These are phyloP conservation scores for Austroboletus novae-zelandiae DNA, from an alignment of 1,284 basidiomycete species.

Conservation along the genomic window DNA sequence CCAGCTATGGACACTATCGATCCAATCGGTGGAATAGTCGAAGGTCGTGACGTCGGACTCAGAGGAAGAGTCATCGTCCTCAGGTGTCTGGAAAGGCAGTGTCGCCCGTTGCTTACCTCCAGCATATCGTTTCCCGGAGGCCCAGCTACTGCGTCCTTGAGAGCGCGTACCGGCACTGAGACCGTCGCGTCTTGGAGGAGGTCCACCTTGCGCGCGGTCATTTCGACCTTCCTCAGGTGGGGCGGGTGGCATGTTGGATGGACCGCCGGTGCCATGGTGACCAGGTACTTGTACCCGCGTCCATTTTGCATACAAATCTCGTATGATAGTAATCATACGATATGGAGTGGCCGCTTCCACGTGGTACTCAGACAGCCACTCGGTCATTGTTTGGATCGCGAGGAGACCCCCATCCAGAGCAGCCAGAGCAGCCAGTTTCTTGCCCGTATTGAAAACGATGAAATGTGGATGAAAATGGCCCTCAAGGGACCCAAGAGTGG, in stretches of 20 bases:
- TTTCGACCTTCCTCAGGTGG: not conserved
- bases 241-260: no score
- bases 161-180: not conserved
- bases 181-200: not conserved
- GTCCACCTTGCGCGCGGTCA: not conserved
- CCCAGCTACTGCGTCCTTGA: not conserved
- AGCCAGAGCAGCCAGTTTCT: not conserved
- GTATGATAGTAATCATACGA: no score
- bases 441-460: constrained; percentile 1
- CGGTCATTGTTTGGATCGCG: no score
- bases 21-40: no score
- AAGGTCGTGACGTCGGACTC: not conserved
- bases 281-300: not conserved
- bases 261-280: no score
- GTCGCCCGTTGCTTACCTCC: not conserved
- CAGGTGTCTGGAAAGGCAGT: not conserved
- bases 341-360: no score
- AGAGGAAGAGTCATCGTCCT: not conserved
- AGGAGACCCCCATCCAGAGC: no score
- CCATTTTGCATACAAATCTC: not conserved
- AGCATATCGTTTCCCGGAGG: no score
- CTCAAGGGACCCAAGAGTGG: not conserved
- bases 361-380: no score
- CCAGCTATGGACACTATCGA: no score
- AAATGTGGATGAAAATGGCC: constrained; percentile 3